These are phyloP conservation scores for Penicillium sp. DNA, from an alignment of 2,329 filamentous ascomycete species.

Conservation along the genomic window DNA sequence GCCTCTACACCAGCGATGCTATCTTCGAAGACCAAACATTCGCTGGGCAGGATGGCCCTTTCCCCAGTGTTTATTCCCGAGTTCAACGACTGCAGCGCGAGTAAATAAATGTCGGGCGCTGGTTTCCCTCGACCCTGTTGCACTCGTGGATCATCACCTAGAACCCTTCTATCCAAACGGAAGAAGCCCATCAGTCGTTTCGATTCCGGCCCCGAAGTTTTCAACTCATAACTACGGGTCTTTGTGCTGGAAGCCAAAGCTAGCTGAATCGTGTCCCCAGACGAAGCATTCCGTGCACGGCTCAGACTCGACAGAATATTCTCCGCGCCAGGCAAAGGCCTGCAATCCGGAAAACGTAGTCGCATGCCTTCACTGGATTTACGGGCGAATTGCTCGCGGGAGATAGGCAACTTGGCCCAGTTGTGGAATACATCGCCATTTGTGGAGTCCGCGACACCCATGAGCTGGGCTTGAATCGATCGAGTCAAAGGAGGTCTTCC, in stretches of 20 bases:
- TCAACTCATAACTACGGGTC: constrained; percentile 21
- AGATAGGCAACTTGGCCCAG: constrained; percentile 32
- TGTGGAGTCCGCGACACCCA: constrained; percentile 25
- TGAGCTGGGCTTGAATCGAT: constrained; percentile 24
- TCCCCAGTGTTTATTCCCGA: background rate
- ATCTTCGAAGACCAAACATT: constrained; percentile 39
- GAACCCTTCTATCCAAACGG: constrained; percentile 13
- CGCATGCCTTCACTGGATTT: constrained; percentile 31
- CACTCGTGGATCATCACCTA: constrained; percentile 24
- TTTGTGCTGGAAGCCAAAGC: constrained; percentile 27
- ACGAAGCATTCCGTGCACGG: constrained; percentile 10
- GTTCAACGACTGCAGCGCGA: constrained; percentile 24
- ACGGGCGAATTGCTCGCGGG: constrained; percentile 30
- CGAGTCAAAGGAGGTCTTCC: constrained; percentile 13
- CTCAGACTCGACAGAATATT: constrained; percentile 20
- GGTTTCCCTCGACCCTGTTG: constrained; percentile 25
- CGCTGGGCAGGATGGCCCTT: constrained; percentile 22
- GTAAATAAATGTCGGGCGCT: constrained; percentile 28
- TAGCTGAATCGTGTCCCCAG: constrained; percentile 18
- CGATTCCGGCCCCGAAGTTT: constrained; percentile 22
- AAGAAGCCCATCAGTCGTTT: constrained; percentile 19
- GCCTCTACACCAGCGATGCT: constrained; percentile 33
- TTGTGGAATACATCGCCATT: constrained; percentile 30
- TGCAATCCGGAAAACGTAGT: constrained; percentile 28
- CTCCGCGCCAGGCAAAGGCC: constrained; percentile 22